A percentile compares a stretch with the other conserved stretches of the same genome.
These are phyloP conservation scores for Gillenia trifoliata DNA, from an alignment of 306 rosid species.

Conservation along the genomic window DNA sequence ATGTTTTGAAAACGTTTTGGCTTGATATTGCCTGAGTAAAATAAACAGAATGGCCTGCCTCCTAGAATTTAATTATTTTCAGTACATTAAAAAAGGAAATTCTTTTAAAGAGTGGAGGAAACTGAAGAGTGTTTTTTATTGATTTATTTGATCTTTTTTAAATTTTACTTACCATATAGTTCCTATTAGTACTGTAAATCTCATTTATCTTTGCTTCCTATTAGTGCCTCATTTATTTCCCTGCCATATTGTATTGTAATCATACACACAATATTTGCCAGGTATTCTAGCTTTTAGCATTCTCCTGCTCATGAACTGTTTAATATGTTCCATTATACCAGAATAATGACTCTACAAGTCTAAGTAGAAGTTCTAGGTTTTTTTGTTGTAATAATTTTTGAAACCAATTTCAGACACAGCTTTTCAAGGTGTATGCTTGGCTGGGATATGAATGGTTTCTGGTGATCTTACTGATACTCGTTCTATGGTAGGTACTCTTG, in stretches of 20 bases:
- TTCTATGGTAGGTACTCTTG: constrained; percentile 44
- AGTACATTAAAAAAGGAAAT: not conserved
- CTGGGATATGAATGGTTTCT: not conserved
- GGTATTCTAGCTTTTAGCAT: not conserved
- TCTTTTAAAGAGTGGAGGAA: not conserved
- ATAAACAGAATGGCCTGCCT: not conserved
- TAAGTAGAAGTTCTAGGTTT: not conserved
- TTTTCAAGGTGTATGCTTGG: not conserved
- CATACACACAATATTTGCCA: not conserved
- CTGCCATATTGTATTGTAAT: not conserved
- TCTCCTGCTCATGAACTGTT: not conserved
- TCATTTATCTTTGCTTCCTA: not conserved
- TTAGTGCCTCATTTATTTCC: not conserved
- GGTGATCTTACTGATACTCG: not conserved
- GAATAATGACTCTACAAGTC: not conserved
- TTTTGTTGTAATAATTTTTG: not conserved
- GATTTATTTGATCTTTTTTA: no score
- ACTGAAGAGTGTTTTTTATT: not conserved
- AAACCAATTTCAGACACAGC: not conserved
- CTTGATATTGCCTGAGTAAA: not conserved
- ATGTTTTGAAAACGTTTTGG: not conserved
- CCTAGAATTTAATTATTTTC: not conserved
- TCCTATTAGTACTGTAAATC: not conserved
- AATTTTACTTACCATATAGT: not conserved
- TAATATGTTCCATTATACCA: not conserved